A percentile compares a stretch with the other conserved stretches of the same genome.
phyloP scores from a whole-genome alignment of 2,329 filamentous ascomycete genomes.

The Sclerotinia subarctica region DNA sequence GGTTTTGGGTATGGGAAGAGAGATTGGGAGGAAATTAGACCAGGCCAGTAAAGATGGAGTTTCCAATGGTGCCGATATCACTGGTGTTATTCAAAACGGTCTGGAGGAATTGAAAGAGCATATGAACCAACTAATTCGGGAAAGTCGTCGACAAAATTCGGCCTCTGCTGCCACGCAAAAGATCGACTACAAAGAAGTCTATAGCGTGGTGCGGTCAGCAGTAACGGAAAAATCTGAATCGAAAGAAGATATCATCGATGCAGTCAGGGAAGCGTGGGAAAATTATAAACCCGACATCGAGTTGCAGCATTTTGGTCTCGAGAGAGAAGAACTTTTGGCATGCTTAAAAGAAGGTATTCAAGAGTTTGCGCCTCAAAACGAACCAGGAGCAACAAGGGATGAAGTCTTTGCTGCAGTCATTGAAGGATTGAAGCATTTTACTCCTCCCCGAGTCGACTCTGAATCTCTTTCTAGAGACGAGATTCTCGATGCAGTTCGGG shows the following conservation, averaged over 20 bases:
- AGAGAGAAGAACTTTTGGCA: conserved; percentile 83
- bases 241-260: conserved; percentile 80
- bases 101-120: conserved; percentile 80
- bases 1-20: conserved; percentile 89
- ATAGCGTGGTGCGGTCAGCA: conserved; percentile 77
- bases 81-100: conserved; percentile 73
- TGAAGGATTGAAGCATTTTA: conserved; percentile 80
- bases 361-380: conserved; percentile 56
- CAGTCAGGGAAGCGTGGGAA: conserved; percentile 88
- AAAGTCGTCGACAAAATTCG: conserved; percentile 67
- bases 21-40: conserved; percentile 83
- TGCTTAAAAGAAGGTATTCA: conserved; percentile 84
- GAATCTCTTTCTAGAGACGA: conserved; percentile 76
- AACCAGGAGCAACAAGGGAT: conserved; percentile 67
- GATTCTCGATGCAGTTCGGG: conserved; percentile 76
- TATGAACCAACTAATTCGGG: conserved; percentile 73
- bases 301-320: conserved; percentile 83
- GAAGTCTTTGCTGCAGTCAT: conserved; percentile 83
- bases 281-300: conserved; percentile 92
- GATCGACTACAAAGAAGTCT: conserved; percentile 79
- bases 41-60: conserved; percentile 53
- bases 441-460: conserved; percentile 68
- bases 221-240: conserved; percentile 55
- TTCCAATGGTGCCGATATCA: conserved; percentile 56
- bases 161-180: conserved; percentile 58